phyloP scores from a whole-genome alignment of 108 stramenopile genomes.

The Craspedostauros australis region DNA sequence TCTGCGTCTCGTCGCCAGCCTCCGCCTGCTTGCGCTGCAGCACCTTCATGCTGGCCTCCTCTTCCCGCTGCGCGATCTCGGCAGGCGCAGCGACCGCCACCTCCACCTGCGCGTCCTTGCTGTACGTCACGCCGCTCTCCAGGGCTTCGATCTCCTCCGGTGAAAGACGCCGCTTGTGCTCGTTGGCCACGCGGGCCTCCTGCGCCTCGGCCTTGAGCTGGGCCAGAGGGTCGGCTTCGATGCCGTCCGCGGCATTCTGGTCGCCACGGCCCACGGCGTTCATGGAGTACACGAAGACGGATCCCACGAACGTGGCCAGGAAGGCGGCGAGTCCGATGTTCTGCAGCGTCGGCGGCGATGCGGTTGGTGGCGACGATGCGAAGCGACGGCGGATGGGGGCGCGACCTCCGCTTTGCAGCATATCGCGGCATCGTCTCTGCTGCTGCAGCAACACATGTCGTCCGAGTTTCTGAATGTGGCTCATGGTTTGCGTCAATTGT shows the following conservation, averaged over 20 bases:
- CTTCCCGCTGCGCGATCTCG: slow-evolving; percentile 24
- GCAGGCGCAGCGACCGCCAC: slow-evolving; percentile 21
- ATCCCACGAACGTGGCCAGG: too few species aligned
- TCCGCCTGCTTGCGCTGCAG: slow-evolving; percentile 5
- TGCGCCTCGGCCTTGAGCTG: slow-evolving; percentile 34
- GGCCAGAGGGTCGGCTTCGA: slow-evolving; percentile 20
- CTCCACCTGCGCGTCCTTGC: slow-evolving; percentile 3
- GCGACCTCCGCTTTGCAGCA: too few species aligned
- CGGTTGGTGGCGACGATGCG: too few species aligned
- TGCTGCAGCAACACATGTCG: too few species aligned
- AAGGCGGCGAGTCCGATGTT: too few species aligned
- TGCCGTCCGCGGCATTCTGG: background rate
- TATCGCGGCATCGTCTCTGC: too few species aligned
- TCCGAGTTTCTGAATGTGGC: too few species aligned
- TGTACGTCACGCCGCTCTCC: slow-evolving; percentile 19
- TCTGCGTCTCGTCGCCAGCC: background rate
- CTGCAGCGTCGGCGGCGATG: too few species aligned
- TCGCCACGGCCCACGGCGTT: slow-evolving; percentile 24
- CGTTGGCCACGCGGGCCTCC: slow-evolving; percentile 10
- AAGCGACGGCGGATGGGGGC: too few species aligned
- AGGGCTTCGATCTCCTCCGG: slow-evolving; percentile 26
- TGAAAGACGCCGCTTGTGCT: slow-evolving; percentile 5
- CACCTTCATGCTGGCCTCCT: slow-evolving; percentile 17
- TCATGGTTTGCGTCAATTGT: too few species aligned
- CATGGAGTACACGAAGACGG: slow-evolving; percentile 30